Evolutionary conservation across 164 flowering plant genomes (phyloP).

Genomic region (Chloranthus sessilifolius): DNA sequence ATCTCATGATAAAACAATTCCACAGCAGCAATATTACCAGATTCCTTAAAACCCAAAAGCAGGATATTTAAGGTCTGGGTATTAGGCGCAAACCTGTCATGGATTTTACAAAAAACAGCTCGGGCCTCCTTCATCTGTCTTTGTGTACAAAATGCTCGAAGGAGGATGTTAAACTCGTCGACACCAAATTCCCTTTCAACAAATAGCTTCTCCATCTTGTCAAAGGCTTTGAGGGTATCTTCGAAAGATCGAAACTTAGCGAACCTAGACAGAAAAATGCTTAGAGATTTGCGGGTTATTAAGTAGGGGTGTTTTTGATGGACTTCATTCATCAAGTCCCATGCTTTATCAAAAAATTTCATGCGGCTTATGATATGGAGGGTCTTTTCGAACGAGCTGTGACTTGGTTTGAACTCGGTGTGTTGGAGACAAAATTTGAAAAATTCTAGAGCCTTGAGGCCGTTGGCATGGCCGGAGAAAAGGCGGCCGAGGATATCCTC

Average conservation of each 20-base stretch:
- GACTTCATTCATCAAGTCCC: slow-evolving; percentile 51
- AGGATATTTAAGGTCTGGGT: slow-evolving; percentile 65
- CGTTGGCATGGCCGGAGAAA: slow-evolving; percentile 68
- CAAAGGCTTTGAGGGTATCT: slow-evolving; percentile 61
- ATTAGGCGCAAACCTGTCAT: slow-evolving; percentile 45
- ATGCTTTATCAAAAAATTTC: slow-evolving; percentile 59
- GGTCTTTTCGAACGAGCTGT: slow-evolving; percentile 63
- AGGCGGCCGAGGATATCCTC: slow-evolving; percentile 68
- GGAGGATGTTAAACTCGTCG: slow-evolving; percentile 65
- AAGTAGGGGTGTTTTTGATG: slow-evolving; percentile 33
- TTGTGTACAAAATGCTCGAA: slow-evolving; percentile 62
- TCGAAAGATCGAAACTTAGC: slow-evolving; percentile 58
- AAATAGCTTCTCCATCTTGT: slow-evolving; percentile 53
- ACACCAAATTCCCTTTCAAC: slow-evolving; percentile 42
- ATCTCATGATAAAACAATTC: slow-evolving; percentile 85
- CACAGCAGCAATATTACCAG: slow-evolving; percentile 54
- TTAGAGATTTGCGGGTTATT: slow-evolving; percentile 64
- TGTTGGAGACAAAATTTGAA: slow-evolving; percentile 38
- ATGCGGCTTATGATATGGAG: slow-evolving; percentile 69
- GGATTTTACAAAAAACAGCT: slow-evolving; percentile 50
- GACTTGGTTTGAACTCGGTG: slow-evolving; percentile 20
- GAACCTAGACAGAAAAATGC: slow-evolving; percentile 53
- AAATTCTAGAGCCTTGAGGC: slow-evolving; percentile 73
- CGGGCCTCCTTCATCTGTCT: slow-evolving; percentile 73
- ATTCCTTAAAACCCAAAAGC: slow-evolving; percentile 76